Evolutionary conservation across 2,329 filamentous ascomycete species (phyloP), one percentile per base, ranked within the genome.

Genomic region (Colletotrichum acutatum): DNA sequence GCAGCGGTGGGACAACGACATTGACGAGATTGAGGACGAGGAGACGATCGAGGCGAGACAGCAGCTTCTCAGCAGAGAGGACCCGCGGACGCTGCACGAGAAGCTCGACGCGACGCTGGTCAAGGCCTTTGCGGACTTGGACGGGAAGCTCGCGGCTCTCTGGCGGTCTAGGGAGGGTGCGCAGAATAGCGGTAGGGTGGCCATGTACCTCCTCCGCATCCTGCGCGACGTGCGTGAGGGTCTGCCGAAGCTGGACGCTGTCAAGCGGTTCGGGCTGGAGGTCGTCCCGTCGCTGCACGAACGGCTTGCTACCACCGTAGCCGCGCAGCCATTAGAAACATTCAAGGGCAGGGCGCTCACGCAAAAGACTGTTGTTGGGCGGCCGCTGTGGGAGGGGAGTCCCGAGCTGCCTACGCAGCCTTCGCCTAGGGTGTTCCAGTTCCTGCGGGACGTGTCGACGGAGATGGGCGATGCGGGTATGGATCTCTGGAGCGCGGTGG

Each of bases 401-500:
- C 93, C 94, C 0, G 86, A 90, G 30, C 80, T 98, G 54, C 96
- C 96, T 0, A 87, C 91, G 6, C 94, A 97, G 78, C 95, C 95
- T 1, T 96, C 94, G 0, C 91, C 94, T 0, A 87, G 88, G 24
- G 85, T 91, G 0, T 97, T 97, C 79, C 89, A 88, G 72, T 91
- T 97, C 67, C 78, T 98, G 61, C 90, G 90, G 28, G 86, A 86
- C 57, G 79, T 97, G 32, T 89, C 90, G 5, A 83, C 84, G 59
- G 85, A 87, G 5, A 97, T 98, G 94, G 88, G 88, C 4, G 84
- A 87, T 14, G 85, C 89, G 3, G 95, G 95, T 0, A 85, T 89
- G 58, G 96, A 98, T 80, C 82, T 98, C 3, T 98, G 95, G 95
- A 95, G 92, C 66, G 87, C 90, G 2, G 85, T 86, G 2, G 93